These are phyloP conservation scores for Leishmania gerbilli DNA, from an alignment of 208 protist genomes.

Conservation along the genomic window DNA sequence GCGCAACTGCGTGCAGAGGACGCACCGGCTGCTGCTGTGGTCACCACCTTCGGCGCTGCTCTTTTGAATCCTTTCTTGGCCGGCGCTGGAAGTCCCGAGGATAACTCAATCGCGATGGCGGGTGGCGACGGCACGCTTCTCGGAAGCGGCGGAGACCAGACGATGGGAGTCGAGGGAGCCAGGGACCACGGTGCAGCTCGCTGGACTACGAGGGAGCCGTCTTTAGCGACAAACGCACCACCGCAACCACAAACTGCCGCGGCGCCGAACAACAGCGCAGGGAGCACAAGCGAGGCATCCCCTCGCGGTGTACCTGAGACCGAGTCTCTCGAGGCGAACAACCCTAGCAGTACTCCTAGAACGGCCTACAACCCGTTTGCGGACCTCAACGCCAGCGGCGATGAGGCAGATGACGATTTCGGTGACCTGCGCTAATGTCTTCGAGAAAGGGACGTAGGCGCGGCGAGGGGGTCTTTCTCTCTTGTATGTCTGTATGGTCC, in stretches of 20 bases:
- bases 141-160: background rate
- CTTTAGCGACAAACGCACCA: background rate
- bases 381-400: slow-evolving; percentile 11
- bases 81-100: background rate
- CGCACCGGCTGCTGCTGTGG: background rate
- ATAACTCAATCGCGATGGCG: slow-evolving; percentile 3
- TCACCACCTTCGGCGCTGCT: background rate
- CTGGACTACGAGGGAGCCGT: background rate
- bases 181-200: background rate
- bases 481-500: background rate
- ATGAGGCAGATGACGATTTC: slow-evolving; percentile 19
- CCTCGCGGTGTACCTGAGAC: no score
- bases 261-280: background rate
- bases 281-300: background rate
- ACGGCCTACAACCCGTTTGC: slow-evolving; percentile 23
- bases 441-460: background rate
- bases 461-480: background rate
- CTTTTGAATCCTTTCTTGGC: slow-evolving; percentile 6
- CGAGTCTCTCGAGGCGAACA: background rate
- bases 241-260: background rate
- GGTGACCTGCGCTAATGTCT: slow-evolving; percentile 13
- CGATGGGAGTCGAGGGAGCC: background rate
- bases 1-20: background rate
- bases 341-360: background rate
- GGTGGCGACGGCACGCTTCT: background rate